These are phyloP conservation scores for sunflower (Helianthus annuus) DNA, from an alignment of 129 eudicot genomes.

Conservation along the genomic window HanXRQr2.0-SUNRISE NC_035446.2:34586727-34587226, in stretches of 20 bases:
- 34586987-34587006: neutral
- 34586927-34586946: constrained; percentile 70
- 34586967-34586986: constrained; percentile 82
- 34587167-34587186: constrained; percentile 75
- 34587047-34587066: constrained; percentile 69
- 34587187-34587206: neutral
- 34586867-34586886: constrained; percentile 80
- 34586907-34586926: constrained; percentile 57
- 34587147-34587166: constrained; percentile 92
- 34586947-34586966: constrained; percentile 93
- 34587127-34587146: constrained; percentile 89
- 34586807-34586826: constrained; percentile 57
- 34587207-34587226: too few species aligned
- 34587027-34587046: neutral
- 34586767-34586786: too few species aligned
- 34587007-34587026: neutral
- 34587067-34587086: constrained; percentile 82
- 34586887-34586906: constrained; percentile 80
- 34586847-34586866: constrained; percentile 85
- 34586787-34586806: constrained; percentile 23
- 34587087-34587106: constrained; percentile 84
- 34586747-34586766: too few species aligned
- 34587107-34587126: constrained; percentile 95
- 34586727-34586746: too few species aligned
- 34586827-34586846: constrained; percentile 84